phyloP scores from a whole-genome alignment of 2,329 filamentous ascomycete genomes.

The Dactylonectria estremocensis region DNA sequence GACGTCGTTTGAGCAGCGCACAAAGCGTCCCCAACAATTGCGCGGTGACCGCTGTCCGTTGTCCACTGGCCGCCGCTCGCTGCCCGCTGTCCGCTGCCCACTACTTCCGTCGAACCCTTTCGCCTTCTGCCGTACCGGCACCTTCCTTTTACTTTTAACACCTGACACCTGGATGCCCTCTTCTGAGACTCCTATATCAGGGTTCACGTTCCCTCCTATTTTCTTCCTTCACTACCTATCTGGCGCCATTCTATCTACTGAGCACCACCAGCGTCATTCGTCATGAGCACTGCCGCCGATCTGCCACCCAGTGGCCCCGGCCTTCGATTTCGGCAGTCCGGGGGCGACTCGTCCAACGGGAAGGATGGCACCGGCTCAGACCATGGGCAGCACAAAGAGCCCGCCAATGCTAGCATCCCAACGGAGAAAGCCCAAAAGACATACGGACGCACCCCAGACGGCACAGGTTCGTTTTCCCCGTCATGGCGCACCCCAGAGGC shows the following conservation, averaged over 20 bases:
- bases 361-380: constrained; percentile 34
- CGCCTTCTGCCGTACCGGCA: constrained; percentile 22
- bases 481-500: constrained; percentile 25
- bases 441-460: constrained; percentile 91
- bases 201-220: neutral
- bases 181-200: constrained; percentile 4
- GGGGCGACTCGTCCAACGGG: constrained; percentile 35
- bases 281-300: constrained; percentile 53
- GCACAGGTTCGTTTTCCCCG: constrained; percentile 79
- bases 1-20: constrained; percentile 44
- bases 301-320: constrained; percentile 43
- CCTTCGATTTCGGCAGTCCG: constrained; percentile 51
- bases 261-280: constrained; percentile 26
- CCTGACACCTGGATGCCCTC: constrained; percentile 1
- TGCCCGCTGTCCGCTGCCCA: constrained; percentile 13
- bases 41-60: constrained; percentile 14
- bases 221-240: constrained; percentile 13
- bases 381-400: constrained; percentile 31
- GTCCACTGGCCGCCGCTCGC: constrained; percentile 12
- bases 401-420: constrained; percentile 32
- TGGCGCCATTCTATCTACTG: constrained; percentile 19
- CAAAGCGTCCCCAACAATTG: constrained; percentile 33
- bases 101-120: constrained; percentile 26
- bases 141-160: constrained; percentile 10
- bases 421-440: constrained; percentile 75